Base-by-base conservation (phyloP, 768 basidiomycete genomes). In the Leccinum subtestaceum region DNA sequence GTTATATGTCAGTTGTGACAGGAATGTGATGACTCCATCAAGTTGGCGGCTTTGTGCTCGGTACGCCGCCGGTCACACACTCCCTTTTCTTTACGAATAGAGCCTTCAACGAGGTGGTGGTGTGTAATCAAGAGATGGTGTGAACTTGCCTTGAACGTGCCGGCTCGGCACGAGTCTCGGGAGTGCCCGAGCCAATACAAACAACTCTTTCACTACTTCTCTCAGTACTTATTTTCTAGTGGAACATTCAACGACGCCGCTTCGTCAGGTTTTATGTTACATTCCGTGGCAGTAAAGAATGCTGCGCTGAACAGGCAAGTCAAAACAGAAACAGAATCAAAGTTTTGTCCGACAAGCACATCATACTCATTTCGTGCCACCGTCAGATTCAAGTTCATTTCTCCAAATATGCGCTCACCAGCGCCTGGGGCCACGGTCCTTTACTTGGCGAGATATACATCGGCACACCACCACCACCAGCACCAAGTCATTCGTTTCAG, bases 291-390 rank as follows among this genome's bases (percentile, higher is more conserved):
- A 19, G 69, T 68, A 64, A 73, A 68, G 55, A 70, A 79, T 77
- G 77, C 67, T 58, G 57, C 73, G 62, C 63, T 72, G 67, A 73
- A 74, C 57, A 75, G 78, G 80, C 70, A 34, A n/a, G 71, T 70
- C 45, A 17, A n/a, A 40, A 31, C 38, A 7, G 38, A 40, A 40
- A 40, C n/a, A 43, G 10, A 4, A 11, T 43, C 15, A n/a, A 43
- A 43, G n/a, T 43, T 40, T 40, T 10, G 40, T 40, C 1, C 40
- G 40, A 40, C 40, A 17, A 8, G 48, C 47, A 34, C 47, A 34
- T 29, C 34, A 27, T 57, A 21, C 62, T 64, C 58, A 60, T 17
- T 17, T 15, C 54, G 47, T 57, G n/a, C 31, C 17, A 43, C 40
- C 40, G 40, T 21, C 25, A 71, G 70, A 60, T 60, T 58, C 63